These are phyloP conservation scores for Rosellinia necatrix DNA, from an alignment of 2,329 filamentous ascomycete genomes.

Conservation along the genomic window DNA sequence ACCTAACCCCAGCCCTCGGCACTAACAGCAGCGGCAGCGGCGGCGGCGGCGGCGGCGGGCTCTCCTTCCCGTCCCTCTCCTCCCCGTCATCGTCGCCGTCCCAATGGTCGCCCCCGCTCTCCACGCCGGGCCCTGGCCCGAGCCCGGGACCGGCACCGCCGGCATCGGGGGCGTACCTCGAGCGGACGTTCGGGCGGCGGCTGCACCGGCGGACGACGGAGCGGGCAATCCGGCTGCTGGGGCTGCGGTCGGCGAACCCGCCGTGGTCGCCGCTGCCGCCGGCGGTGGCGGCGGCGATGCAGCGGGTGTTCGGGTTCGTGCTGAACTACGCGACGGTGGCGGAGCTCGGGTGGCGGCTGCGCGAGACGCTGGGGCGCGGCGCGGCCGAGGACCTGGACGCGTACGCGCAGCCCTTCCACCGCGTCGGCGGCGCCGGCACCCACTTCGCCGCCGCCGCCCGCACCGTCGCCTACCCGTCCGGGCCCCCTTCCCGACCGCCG, in stretches of 20 bases:
- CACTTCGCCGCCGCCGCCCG: slow-evolving; percentile 55
- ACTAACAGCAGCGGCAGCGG: too few species aligned
- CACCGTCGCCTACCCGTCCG: slow-evolving; percentile 25
- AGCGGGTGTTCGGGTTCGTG: slow-evolving; percentile 72
- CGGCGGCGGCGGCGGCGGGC: too few species aligned
- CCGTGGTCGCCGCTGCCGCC: too few species aligned
- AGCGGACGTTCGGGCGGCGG: slow-evolving; percentile 71
- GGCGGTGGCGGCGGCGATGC: slow-evolving; percentile 50
- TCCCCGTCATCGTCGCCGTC: too few species aligned
- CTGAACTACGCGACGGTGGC: slow-evolving; percentile 62
- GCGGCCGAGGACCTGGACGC: slow-evolving; percentile 56
- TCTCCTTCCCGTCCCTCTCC: too few species aligned
- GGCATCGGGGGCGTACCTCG: slow-evolving; percentile 51
- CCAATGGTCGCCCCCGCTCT: too few species aligned
- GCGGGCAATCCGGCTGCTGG: slow-evolving; percentile 62
- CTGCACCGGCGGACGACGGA: slow-evolving; percentile 71
- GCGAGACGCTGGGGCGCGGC: slow-evolving; percentile 40
- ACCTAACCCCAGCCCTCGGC: too few species aligned
- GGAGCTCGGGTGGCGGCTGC: slow-evolving; percentile 50
- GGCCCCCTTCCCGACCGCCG: slow-evolving; percentile 35
- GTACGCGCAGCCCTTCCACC: slow-evolving; percentile 65
- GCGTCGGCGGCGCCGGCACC: slow-evolving; percentile 70
- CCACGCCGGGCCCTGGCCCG: too few species aligned
- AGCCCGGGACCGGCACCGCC: too few species aligned
- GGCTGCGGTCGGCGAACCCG: slow-evolving; percentile 51